Conservation (phyloP, 2,329 filamentous ascomycete species). For the Colletotrichum acutatum region DNA sequence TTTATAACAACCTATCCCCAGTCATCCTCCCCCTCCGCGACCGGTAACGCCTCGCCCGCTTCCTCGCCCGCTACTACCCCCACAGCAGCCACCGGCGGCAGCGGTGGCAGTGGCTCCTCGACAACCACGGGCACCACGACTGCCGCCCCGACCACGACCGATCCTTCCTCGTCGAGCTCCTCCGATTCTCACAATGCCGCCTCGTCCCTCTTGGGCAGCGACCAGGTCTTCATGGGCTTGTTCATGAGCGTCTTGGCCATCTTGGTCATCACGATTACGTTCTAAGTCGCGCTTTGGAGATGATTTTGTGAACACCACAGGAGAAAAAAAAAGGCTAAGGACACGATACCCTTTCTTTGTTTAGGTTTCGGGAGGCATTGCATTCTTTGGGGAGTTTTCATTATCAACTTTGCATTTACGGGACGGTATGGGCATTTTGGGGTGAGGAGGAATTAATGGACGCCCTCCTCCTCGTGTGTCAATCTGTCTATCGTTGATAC, state of each 20-base stretch:
- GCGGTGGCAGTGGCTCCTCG: not conserved
- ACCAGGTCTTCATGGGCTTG: conserved; percentile 2
- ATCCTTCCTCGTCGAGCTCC: not conserved
- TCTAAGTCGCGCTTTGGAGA: not conserved
- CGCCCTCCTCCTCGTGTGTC: not conserved
- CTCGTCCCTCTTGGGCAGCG: not conserved
- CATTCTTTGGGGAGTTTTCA: not conserved
- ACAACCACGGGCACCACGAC: not conserved
- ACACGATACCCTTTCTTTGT: not conserved
- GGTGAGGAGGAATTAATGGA: not conserved
- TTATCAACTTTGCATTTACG: not conserved
- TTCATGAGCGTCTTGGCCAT: conserved; percentile 10
- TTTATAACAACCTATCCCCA: not conserved
- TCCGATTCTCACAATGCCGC: conserved; percentile 15
- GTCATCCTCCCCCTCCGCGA: not conserved
- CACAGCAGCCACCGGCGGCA: no score
- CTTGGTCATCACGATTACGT: not conserved
- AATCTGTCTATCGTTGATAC: not conserved
- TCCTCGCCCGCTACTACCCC: not conserved
- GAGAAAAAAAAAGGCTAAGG: not conserved
- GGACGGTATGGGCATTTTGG: not conserved
- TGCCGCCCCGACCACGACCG: not conserved
- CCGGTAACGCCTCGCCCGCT: not conserved
- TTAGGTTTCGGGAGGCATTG: not conserved
- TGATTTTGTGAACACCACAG: not conserved